Evolutionary conservation across 805 yeast species (phyloP), one percentile per base, ranked within the genome.

Genomic region (Komagataella ulmi): DNA sequence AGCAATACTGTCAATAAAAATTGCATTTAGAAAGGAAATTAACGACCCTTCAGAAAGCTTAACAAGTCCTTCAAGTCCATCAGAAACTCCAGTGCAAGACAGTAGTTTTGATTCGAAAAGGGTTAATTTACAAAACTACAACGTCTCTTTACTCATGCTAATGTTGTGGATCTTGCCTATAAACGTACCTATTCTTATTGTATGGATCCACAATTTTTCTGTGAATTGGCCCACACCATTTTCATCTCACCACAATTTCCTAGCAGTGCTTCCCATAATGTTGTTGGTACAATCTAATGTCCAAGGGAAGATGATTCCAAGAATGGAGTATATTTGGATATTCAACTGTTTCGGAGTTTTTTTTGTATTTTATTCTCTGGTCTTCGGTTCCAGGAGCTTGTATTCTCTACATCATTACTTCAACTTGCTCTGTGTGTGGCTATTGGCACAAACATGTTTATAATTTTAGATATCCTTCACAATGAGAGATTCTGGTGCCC

Each of bases 141-240:
- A 83, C 55, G 53, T 79, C n/a, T 74, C 90, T 1, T 54, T 87
- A 2, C 62, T 85, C 24, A 65, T 87, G 60, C 58, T 88, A 51
- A 77, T 88, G 83, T 54, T 86, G 7, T 85, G 95, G 85, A 73
- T 87, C 7, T 65, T 87, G 3, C 95, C 96, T 0, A 79, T 88
- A 18, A 85, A 85, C 58, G 69, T 82, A 1, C 96, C 97, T 0
- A 80, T 85, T 1, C 62, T 89, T 24, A 70, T 88, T 53, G 96
- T 89, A 1, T 88, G 89, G 72, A 68, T 86, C 40, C 96, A 87
- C 59, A 86, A 89, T 59, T 70, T 88, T 53, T 75, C 85, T 1
- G 74, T 88, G 17, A 78, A 75, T 57, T 87, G 96, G 95, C 76
- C 74, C 52, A 85, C 93, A 0, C 89, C 95, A 17, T 88, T 88